phyloP scores from a whole-genome alignment of 352 stramenopile genomes.

The Pythium pyrilobum region DNA sequence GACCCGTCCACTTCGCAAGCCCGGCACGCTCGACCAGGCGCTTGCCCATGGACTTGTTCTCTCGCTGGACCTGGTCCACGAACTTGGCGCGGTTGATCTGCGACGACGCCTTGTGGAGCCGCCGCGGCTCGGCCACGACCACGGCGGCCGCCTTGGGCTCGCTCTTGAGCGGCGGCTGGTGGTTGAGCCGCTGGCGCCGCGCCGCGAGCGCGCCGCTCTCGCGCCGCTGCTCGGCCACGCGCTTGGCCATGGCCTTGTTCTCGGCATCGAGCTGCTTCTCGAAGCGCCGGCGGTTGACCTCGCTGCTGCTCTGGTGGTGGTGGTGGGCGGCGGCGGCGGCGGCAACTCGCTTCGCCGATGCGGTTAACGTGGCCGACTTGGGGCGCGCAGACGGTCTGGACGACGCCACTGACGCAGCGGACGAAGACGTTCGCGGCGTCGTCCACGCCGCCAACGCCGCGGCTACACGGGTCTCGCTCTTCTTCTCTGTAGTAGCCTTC shows the following conservation, averaged over 20 bases:
- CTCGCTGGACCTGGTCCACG: constrained; percentile 33
- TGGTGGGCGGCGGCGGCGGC: background rate
- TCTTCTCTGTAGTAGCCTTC: background rate
- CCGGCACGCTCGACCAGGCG: constrained; percentile 36
- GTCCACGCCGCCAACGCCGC: background rate
- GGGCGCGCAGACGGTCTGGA: background rate
- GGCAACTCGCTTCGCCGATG: background rate
- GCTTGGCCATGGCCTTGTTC: constrained; percentile 54
- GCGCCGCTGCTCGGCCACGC: constrained; percentile 13
- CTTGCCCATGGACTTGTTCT: constrained; percentile 56
- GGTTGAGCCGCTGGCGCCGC: constrained; percentile 9
- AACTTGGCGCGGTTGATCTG: constrained; percentile 60
- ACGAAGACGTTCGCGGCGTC: background rate
- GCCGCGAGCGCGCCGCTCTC: background rate
- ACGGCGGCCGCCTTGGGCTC: constrained; percentile 10
- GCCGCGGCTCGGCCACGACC: constrained; percentile 9
- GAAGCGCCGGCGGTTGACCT: constrained; percentile 48
- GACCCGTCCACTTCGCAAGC: too few species aligned
- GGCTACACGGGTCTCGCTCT: background rate
- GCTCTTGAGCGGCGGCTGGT: constrained; percentile 13
- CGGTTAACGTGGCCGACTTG: background rate
- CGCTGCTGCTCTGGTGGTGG: constrained; percentile 42
- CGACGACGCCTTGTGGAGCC: constrained; percentile 50
- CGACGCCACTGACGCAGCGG: background rate
- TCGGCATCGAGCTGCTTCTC: constrained; percentile 51